Base-by-base conservation (phyloP, 2,329 filamentous ascomycete genomes). In the Scopulariopsis brevicaulis region DNA sequence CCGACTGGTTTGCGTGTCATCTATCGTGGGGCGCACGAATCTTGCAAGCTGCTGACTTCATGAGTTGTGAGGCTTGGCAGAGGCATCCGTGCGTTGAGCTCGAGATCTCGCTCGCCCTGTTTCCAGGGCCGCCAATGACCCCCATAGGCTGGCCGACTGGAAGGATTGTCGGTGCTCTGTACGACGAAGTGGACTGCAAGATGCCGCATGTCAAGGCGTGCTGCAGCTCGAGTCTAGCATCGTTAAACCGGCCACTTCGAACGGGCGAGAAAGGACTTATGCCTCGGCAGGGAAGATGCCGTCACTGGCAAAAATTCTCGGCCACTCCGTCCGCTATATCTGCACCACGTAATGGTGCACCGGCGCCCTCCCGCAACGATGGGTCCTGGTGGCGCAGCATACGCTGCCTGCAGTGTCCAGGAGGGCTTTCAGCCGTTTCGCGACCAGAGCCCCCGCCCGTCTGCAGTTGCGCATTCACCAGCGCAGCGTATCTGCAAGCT, bases 41-140 rank as follows among this genome's bases (percentile, higher is more conserved):
- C 15, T n/a, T n/a, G 40, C 15, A n/a, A 46, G 40, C 8, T 46
- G 40, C 14, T 46, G n/a, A 46, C 12, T 14, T 46, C n/a, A 22
- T 50, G 22, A 50, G 7, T 22, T 22, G n/a, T 34, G 34, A 25
- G 43, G 40, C 55, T 20, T 51, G 55, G 50, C n/a, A 25, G 43
- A 43, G 43, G 43, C 43, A 51, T 51, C 55, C 25, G 43, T 56
- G 55, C 55, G 55, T 25, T 32, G 25, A 37, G 43, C 55, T 46
- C 18, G 40, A n/a, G 43, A 34, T 22, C 55, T 50, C 20, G 46
- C 8, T 24, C 46, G 46, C 46, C 22, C 20, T 14, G 22, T 50
- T 14, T 24, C 22, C 22, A n/a, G 43, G n/a, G 46, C 20, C n/a
- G n/a, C 8, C 40, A 15, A 15, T 46, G 14, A 46, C 15, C 40